phyloP scores from a whole-genome alignment of 352 stramenopile genomes.

The Phytophthora gonapodyides region DNA sequence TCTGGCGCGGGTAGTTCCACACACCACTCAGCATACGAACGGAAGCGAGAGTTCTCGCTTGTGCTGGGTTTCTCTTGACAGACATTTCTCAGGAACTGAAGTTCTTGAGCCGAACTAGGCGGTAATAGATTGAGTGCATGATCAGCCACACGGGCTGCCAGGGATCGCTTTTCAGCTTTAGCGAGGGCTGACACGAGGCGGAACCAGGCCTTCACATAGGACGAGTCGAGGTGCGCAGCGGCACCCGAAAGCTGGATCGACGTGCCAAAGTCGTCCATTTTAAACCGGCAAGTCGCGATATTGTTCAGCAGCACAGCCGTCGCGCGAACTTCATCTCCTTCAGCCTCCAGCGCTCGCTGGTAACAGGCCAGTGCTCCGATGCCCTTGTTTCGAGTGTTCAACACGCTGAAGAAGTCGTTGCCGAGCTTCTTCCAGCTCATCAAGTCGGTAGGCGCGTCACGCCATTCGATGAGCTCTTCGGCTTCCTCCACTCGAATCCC shows the following conservation, averaged over 20 bases:
- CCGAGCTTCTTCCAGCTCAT: constrained; percentile 31
- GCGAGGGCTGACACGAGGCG: constrained; percentile 23
- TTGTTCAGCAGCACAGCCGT: constrained; percentile 30
- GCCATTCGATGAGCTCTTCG: constrained; percentile 24
- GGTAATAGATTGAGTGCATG: constrained; percentile 6
- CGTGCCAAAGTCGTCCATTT: constrained; percentile 17
- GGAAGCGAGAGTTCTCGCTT: background rate
- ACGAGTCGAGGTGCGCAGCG: constrained; percentile 19
- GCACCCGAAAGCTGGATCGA: constrained; percentile 28
- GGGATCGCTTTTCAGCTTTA: background rate
- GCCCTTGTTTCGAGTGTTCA: constrained; percentile 20
- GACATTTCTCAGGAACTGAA: constrained; percentile 13
- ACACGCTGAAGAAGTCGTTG: constrained; percentile 27
- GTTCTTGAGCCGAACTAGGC: constrained; percentile 2
- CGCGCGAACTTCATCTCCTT: constrained; percentile 7
- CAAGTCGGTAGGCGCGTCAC: constrained; percentile 25
- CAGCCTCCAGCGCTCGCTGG: constrained; percentile 15
- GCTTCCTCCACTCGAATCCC: constrained; percentile 31
- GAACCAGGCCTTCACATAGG: constrained; percentile 30
- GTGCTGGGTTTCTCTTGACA: background rate
- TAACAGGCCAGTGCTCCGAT: constrained; percentile 26
- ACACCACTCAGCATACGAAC: constrained; percentile 29
- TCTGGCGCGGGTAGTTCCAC: background rate
- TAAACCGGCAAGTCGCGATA: constrained; percentile 28
- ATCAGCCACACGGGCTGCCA: constrained; percentile 8